Evolutionary conservation across 495 filamentous ascomycete genomes (phyloP), one percentile per base, ranked within the genome.

Genomic region (Aspergillus affinis): DNA sequence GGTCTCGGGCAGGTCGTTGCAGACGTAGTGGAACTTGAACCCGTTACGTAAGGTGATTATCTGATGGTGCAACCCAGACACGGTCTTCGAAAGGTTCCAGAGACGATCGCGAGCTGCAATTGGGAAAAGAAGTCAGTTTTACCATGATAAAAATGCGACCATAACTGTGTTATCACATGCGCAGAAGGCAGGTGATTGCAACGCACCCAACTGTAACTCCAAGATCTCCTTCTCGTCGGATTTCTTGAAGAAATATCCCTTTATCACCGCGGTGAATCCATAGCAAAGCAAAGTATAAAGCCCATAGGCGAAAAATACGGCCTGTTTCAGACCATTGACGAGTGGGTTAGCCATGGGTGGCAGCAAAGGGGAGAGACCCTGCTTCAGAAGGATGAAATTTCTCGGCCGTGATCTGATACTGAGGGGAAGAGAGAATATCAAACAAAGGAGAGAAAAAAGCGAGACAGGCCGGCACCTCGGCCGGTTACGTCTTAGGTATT

Each of bases 21-120:
- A 73, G 15, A 85, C 63, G 54, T 85, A 84, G 59, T 85, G 82
- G 49, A 85, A 77, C 61, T 79, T 78, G 62, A 78, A 70, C 2
- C 81, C 81, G 55, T 69, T 76, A 30, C 63, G 63, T n/a, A 83
- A 66, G 27, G 70, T 78, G 48, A 78, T 61, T 49, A 86, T 77
- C 10, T 75, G 68, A 64, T 84, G 81, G 9, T 66, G 69, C 48
- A 82, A 75, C 20, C 70, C 76, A 2, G 68, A 60, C 45, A 65
- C 77, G 7, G 69, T 62, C 47, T 72, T 71, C 0, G 71, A 75
- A 0, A 83, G 66, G 61, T 78, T 69, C 81, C 81, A 84, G 55
- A 82, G 65, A 15, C 71, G 68, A 58, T 77, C 65, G 48, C 71
- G 70, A 61, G 78, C 79, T 82, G 55, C 46, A 17, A 57, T 50